A percentile compares a stretch with the other conserved stretches of the same genome.
These are phyloP conservation scores for Talaromyces proteolyticus DNA, from an alignment of 495 filamentous ascomycete species.

Conservation along the genomic window DNA sequence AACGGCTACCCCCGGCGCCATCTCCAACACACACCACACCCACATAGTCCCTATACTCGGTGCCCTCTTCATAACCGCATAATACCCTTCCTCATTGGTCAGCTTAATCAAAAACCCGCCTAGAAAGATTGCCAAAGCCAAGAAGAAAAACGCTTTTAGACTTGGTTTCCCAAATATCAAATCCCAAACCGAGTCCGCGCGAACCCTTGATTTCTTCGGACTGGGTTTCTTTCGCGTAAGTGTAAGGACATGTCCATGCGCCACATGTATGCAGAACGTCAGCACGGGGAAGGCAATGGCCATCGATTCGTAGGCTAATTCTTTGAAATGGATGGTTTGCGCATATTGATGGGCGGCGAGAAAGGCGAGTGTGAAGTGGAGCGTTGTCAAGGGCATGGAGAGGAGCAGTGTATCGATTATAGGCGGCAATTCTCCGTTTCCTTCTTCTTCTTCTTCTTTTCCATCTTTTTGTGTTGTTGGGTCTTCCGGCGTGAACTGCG, in stretches of 20 bases:
- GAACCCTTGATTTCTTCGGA: constrained; percentile 1
- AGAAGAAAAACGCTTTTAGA: constrained; percentile 25
- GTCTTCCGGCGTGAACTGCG: neutral
- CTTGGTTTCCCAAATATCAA: constrained; percentile 8
- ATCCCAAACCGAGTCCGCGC: too few relatives aligned
- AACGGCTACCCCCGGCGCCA: constrained; percentile 62
- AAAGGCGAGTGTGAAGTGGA: constrained; percentile 84
- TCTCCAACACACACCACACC: constrained; percentile 90
- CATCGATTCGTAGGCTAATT: constrained; percentile 41
- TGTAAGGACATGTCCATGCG: constrained; percentile 38
- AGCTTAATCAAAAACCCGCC: constrained; percentile 77
- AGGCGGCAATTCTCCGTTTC: constrained; percentile 25
- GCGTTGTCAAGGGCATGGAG: constrained; percentile 63
- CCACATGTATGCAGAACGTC: constrained; percentile 36
- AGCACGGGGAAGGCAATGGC: constrained; percentile 33
- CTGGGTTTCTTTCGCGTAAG: constrained; percentile 13
- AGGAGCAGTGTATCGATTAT: constrained; percentile 45
- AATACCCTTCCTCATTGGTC: constrained; percentile 73
- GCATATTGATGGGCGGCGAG: constrained; percentile 90
- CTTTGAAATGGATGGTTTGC: constrained; percentile 53
- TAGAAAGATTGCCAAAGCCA: constrained; percentile 51
- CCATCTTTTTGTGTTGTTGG: constrained; percentile 3
- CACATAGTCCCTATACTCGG: constrained; percentile 86
- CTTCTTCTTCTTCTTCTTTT: constrained; percentile 9
- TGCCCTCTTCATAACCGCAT: constrained; percentile 86